A percentile compares a stretch with the other conserved stretches of the same genome.
These are phyloP conservation scores for Hepatocystis sp. DNA, from an alignment of 169 alveolate species.

Conservation along the genomic window DNA sequence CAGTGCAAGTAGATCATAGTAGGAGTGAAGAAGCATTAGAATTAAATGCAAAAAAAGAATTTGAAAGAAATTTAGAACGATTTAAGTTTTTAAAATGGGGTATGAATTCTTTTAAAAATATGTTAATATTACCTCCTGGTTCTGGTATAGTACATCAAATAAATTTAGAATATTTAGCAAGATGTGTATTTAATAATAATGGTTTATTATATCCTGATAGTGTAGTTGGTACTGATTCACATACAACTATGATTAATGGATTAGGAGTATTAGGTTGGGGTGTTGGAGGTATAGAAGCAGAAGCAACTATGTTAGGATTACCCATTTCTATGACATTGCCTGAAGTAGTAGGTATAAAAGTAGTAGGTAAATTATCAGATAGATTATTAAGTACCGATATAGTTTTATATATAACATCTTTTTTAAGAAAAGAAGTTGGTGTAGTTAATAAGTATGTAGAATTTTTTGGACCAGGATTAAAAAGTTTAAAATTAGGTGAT, in stretches of 20 bases:
- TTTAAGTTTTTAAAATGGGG: conserved; percentile 97
- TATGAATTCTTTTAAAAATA: conserved; percentile 93
- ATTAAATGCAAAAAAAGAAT: conserved; percentile 93
- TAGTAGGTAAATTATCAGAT: conserved; percentile 91
- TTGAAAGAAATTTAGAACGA: conserved; percentile 94
- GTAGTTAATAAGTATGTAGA: conserved; percentile 98
- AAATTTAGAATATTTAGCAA: conserved; percentile 91
- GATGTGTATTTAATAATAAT: conserved; percentile 83
- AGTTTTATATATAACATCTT: conserved; percentile 91
- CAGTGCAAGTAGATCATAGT: conserved; percentile 96
- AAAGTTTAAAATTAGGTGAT: conserved; percentile 92
- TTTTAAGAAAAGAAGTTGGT: conserved; percentile 94
- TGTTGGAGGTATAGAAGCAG: conserved; percentile 99
- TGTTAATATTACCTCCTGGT: conserved; percentile 97
- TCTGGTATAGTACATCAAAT: conserved; percentile 97
- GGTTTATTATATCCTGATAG: conserved; percentile 94
- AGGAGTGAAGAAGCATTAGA: conserved; percentile 91
- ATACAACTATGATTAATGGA: conserved; percentile 98
- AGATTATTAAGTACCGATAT: conserved; percentile 95
- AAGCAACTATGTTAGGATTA: conserved; percentile 98
- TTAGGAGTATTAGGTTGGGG: conserved; percentile 97
- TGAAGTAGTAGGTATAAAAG: conserved; percentile 96
- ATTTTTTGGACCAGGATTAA: conserved; percentile 94
- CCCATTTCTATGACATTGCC: conserved; percentile 98
- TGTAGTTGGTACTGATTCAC: conserved; percentile 97